These are phyloP conservation scores for Huiozyma naganishii DNA, from an alignment of 805 yeast genomes.

Conservation along the genomic window DNA sequence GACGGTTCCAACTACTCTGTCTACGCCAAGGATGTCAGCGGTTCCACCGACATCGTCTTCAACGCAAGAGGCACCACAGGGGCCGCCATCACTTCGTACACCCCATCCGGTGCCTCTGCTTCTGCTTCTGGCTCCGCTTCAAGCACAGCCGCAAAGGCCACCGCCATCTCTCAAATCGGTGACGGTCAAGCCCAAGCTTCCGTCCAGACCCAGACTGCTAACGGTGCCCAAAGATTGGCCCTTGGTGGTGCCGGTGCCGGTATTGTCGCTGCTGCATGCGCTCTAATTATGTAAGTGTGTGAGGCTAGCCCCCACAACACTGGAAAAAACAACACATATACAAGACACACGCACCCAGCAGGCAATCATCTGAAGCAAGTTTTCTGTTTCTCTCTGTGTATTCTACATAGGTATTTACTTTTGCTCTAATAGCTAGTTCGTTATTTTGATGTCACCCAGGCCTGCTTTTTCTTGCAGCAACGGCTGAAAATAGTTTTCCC, in stretches of 20 bases:
- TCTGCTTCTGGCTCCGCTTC: conserved; percentile 1
- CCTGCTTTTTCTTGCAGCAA: too few relatives aligned
- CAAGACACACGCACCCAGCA: too few relatives aligned
- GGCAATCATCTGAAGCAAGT: too few relatives aligned
- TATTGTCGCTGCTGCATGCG: conserved; percentile 10
- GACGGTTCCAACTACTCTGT: conserved; percentile 18
- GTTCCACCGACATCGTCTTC: conserved; percentile 15
- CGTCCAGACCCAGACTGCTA: conserved; percentile 1
- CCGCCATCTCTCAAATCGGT: conserved; percentile 40
- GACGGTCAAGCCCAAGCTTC: conserved; percentile 43
- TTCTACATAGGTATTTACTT: too few relatives aligned
- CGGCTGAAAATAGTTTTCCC: too few relatives aligned
- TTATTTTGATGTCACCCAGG: too few relatives aligned
- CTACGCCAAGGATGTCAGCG: conserved; percentile 17
- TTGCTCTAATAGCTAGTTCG: too few relatives aligned
- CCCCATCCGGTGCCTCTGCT: conserved; percentile 10
- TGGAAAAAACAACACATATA: too few relatives aligned
- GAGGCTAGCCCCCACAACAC: too few relatives aligned
- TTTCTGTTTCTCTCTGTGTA: too few relatives aligned
- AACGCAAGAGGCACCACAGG: conserved; percentile 6
- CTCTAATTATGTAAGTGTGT: conserved; percentile 4
- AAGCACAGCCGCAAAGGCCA: conserved; percentile 2
- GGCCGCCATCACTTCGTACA: conserved; percentile 6
- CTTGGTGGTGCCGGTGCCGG: conserved; percentile 23
- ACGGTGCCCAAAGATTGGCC: conserved; percentile 9